These are phyloP conservation scores for Aulographum hederae DNA, from an alignment of 2,329 filamentous ascomycete genomes.

Conservation along the genomic window DNA sequence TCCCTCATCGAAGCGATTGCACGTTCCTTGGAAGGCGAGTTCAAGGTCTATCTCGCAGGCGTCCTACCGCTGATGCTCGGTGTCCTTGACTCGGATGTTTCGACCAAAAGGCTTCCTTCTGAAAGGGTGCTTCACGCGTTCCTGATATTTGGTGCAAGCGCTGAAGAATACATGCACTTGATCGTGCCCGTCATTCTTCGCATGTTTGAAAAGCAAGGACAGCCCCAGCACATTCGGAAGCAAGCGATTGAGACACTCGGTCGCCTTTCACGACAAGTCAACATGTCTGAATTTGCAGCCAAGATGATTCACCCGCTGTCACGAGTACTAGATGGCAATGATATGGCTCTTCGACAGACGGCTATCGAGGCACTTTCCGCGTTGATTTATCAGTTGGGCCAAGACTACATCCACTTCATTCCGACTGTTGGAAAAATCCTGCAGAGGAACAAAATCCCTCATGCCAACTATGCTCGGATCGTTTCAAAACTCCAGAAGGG, in stretches of 20 bases:
- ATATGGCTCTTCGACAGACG: slow-evolving; percentile 55
- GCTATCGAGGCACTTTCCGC: slow-evolving; percentile 90
- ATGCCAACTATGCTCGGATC: slow-evolving; percentile 81
- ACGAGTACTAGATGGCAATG: slow-evolving; percentile 56
- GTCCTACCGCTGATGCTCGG: slow-evolving; percentile 87
- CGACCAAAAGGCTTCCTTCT: slow-evolving; percentile 58
- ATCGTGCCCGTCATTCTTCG: slow-evolving; percentile 92
- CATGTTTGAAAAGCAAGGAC: slow-evolving; percentile 77
- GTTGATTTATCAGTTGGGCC: slow-evolving; percentile 86
- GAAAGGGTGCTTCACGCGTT: slow-evolving; percentile 90
- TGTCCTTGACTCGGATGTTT: slow-evolving; percentile 72
- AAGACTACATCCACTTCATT: slow-evolving; percentile 88
- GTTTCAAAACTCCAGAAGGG: slow-evolving; percentile 88
- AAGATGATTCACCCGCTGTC: slow-evolving; percentile 91
- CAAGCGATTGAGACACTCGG: slow-evolving; percentile 88
- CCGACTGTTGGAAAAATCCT: slow-evolving; percentile 80
- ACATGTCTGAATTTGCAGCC: slow-evolving; percentile 89
- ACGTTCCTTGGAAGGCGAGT: slow-evolving; percentile 85
- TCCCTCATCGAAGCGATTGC: slow-evolving; percentile 87
- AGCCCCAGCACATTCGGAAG: slow-evolving; percentile 63
- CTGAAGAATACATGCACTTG: slow-evolving; percentile 97
- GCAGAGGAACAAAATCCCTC: slow-evolving; percentile 60
- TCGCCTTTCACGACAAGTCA: slow-evolving; percentile 87
- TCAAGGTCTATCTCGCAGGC: slow-evolving; percentile 85
- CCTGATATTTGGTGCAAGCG: slow-evolving; percentile 84